Evolutionary conservation across 2,329 filamentous ascomycete genomes (phyloP).

Genomic region (Diaporthe ilicicola): DNA sequence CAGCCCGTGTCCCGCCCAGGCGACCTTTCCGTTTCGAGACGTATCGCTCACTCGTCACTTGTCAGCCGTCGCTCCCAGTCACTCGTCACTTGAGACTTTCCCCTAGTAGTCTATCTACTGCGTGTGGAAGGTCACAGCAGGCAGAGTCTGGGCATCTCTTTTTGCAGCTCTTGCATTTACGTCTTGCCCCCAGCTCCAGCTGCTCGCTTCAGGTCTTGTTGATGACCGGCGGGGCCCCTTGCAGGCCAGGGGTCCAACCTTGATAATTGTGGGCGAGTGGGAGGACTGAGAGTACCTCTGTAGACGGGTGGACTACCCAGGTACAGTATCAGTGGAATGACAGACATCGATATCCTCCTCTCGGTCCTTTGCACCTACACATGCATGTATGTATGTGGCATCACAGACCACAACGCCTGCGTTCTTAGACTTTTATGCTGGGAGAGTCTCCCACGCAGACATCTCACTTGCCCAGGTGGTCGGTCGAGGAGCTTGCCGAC

Average conservation of each 20-base stretch:
- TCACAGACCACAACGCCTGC: background rate
- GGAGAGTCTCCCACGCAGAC: background rate
- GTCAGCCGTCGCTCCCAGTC: background rate
- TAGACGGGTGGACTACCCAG: no score
- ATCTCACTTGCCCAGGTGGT: background rate
- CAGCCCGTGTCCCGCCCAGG: constrained; percentile 29
- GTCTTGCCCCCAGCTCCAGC: background rate
- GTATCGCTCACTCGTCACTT: background rate
- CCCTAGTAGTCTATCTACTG: background rate
- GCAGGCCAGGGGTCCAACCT: constrained; percentile 3
- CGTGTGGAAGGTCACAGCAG: background rate
- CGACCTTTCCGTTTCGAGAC: constrained; percentile 34
- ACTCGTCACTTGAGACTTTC: background rate
- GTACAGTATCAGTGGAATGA: background rate
- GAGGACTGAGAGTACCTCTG: no score
- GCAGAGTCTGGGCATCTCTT: background rate
- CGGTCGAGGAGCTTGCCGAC: no score
- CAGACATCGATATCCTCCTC: background rate
- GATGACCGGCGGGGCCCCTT: background rate
- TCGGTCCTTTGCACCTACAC: background rate
- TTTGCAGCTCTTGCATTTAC: background rate
- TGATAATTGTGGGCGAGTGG: background rate
- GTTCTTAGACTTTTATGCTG: background rate
- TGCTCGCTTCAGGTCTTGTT: background rate
- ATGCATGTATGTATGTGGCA: background rate